Evolutionary conservation across 148 eudicot species (phyloP).

Genomic region (Vaccinium corymbosum): DNA sequence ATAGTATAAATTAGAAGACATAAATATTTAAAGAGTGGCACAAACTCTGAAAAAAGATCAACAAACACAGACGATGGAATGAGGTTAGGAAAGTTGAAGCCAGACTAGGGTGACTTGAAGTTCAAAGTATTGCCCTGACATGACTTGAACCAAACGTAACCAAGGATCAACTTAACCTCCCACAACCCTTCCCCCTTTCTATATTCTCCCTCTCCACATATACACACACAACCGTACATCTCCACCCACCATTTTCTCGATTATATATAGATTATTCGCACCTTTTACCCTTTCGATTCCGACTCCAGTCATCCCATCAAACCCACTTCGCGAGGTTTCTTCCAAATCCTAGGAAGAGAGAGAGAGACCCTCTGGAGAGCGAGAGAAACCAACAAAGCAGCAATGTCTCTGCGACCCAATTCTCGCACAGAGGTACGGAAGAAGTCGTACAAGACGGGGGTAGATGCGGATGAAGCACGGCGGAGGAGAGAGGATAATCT

Average conservation of each 20-base stretch:
- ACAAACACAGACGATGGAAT: no score
- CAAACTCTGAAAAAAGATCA: no score
- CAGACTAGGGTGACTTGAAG: not conserved
- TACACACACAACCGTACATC: not conserved
- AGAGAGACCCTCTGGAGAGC: not conserved
- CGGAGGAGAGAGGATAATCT: conserved; percentile 83
- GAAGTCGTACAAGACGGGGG: conserved; percentile 81
- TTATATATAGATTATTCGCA: not conserved
- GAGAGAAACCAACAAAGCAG: not conserved
- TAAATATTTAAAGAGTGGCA: no score
- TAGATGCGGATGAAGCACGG: conserved; percentile 85
- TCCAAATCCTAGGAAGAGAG: not conserved
- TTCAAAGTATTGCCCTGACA: not conserved
- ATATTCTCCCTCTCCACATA: not conserved
- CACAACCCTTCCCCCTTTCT: not conserved
- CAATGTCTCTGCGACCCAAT: conserved; percentile 74
- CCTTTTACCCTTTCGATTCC: no score
- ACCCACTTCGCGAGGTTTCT: no score
- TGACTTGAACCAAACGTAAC: conserved; percentile 5
- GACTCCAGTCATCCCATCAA: no score
- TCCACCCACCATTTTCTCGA: not conserved
- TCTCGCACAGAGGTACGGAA: conserved; percentile 68
- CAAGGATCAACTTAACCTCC: not conserved
- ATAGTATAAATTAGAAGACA: no score
- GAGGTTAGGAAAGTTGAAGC: not conserved